These are phyloP conservation scores for Huntiella abstrusa DNA, from an alignment of 2,329 filamentous ascomycete species.

Conservation along the genomic window DNA sequence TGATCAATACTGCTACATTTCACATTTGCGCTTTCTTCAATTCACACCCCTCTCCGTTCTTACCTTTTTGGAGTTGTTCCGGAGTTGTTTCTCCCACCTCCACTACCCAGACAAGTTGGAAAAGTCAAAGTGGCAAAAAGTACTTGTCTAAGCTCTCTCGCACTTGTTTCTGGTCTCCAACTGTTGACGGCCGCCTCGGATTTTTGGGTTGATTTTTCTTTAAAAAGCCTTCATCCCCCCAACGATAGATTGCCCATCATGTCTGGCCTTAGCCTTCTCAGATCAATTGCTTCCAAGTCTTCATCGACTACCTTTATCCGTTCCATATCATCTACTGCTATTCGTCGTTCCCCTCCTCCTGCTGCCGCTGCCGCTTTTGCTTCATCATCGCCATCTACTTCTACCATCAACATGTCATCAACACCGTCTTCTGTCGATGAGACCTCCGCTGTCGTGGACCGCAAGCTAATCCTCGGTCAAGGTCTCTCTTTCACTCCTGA, in stretches of 20 bases:
- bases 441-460: conserved; percentile 2
- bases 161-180: not conserved
- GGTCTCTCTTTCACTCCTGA: conserved; percentile 46
- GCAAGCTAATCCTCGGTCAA: conserved; percentile 17
- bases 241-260: conserved; percentile 2
- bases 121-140: no score
- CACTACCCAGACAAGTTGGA: no score
- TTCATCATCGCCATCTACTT: not conserved
- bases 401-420: not conserved
- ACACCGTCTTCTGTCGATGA: not conserved
- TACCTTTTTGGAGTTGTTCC: no score
- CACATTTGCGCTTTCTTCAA: no score
- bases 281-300: conserved; percentile 3
- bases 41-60: no score
- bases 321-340: conserved; percentile 10
- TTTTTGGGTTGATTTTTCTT: not conserved
- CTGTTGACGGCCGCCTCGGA: not conserved
- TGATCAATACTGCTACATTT: no score
- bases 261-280: conserved; percentile 8
- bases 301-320: conserved; percentile 5
- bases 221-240: conserved; percentile 9
- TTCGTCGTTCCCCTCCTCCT: not conserved
- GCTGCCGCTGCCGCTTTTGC: conserved; percentile 1
- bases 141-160: not conserved
- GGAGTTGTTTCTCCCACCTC: no score